Conservation (phyloP, 1,139 yeast species). For the Nakaseomyces bracarensis region DNA sequence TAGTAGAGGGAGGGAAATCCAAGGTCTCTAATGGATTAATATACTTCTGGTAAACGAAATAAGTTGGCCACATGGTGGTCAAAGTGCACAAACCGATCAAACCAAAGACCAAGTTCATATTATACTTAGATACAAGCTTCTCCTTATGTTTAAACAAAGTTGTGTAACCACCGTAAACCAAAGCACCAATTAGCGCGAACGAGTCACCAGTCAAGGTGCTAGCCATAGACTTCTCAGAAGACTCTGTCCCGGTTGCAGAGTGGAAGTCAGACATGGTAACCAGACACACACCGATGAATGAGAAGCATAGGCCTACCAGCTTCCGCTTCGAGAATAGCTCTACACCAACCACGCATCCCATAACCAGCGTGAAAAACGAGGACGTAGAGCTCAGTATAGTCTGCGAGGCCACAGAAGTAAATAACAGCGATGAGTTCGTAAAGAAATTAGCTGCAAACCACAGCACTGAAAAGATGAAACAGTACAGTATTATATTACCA, state of each 20-base stretch:
- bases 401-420: conserved; percentile 84
- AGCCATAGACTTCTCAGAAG: conserved; percentile 28
- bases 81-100: conserved; percentile 80
- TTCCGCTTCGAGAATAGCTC: conserved; percentile 60
- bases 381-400: conserved; percentile 84
- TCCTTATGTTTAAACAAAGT: conserved; percentile 66
- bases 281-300: conserved; percentile 66
- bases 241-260: conserved; percentile 1
- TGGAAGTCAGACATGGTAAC: conserved; percentile 53
- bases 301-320: conserved; percentile 54
- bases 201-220: conserved; percentile 60
- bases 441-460: conserved; percentile 86
- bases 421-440: conserved; percentile 74
- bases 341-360: conserved; percentile 62
- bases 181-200: conserved; percentile 75
- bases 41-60: conserved; percentile 46
- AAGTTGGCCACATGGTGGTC: conserved; percentile 67
- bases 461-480: conserved; percentile 68
- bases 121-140: conserved; percentile 58
- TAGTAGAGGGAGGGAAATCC: conserved; percentile 50
- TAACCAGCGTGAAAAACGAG: conserved; percentile 74
- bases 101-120: conserved; percentile 82
- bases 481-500: conserved; percentile 31
- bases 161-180: conserved; percentile 80
- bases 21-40: conserved; percentile 54